These are phyloP conservation scores for Vicia faba DNA, from an alignment of 306 rosid species.

Conservation along the genomic window DNA sequence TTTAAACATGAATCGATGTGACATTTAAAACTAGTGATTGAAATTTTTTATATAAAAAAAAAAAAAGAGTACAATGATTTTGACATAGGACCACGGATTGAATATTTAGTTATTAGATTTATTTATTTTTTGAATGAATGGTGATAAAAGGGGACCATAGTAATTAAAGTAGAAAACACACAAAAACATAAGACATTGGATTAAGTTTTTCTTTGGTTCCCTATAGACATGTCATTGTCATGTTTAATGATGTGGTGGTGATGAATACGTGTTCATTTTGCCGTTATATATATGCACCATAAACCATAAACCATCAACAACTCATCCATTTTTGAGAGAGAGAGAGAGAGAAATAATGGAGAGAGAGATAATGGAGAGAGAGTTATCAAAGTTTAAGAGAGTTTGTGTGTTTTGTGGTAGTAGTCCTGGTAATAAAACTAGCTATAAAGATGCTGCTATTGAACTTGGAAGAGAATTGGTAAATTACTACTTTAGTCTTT, in stretches of 20 bases:
- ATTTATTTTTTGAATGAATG: background rate
- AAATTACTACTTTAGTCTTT: conserved; percentile 25
- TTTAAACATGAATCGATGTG: too few relatives aligned
- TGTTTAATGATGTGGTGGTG: conserved; percentile 42
- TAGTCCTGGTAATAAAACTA: conserved; percentile 82
- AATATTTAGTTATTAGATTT: background rate
- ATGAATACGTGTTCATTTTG: conserved; percentile 45
- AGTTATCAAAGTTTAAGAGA: conserved; percentile 78
- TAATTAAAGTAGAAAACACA: conserved; percentile 37
- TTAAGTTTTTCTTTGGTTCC: conserved; percentile 21
- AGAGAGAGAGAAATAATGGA: conserved; percentile 42
- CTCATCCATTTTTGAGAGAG: conserved; percentile 33
- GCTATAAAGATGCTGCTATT: conserved; percentile 88
- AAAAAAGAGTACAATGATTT: conserved; percentile 11
- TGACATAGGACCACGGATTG: conserved; percentile 39
- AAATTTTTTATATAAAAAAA: too few relatives aligned
- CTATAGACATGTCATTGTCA: conserved; percentile 39
- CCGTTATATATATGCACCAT: conserved; percentile 50
- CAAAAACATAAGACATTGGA: conserved; percentile 23
- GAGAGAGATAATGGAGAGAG: conserved; percentile 49
- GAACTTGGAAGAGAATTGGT: conserved; percentile 91
- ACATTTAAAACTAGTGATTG: too few relatives aligned
- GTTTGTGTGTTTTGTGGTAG: conserved; percentile 97
- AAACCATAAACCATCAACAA: conserved; percentile 5
- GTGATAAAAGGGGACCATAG: conserved; percentile 41